A percentile compares a stretch with the other conserved stretches of the same genome.
phyloP scores from a whole-genome alignment of 257 asterid genomes.

The Voacanga thouarsii region DNA sequence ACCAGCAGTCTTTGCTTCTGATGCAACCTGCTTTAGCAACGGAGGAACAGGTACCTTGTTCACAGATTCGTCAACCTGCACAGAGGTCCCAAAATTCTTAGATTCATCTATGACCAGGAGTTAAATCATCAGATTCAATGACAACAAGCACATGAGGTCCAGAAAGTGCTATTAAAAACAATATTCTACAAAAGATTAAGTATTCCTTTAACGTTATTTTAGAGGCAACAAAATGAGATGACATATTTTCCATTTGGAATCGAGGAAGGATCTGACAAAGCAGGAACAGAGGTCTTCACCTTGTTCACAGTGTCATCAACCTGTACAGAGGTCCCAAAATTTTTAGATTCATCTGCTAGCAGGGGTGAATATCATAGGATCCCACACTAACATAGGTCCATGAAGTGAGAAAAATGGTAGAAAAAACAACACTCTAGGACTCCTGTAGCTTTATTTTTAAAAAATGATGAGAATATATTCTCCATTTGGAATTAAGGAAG shows the following conservation, averaged over 20 bases:
- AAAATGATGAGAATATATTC: background rate
- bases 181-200: background rate
- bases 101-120: background rate
- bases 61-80: conserved; percentile 76
- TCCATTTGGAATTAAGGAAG: background rate
- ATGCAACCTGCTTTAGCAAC: conserved; percentile 52
- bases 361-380: background rate
- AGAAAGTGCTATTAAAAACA: background rate
- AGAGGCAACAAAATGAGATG: background rate
- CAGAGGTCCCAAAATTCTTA: background rate
- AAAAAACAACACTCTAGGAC: too few species aligned
- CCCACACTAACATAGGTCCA: conserved; percentile 2
- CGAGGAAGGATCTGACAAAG: conserved; percentile 16
- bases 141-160: background rate
- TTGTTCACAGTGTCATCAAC: conserved; percentile 66
- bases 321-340: conserved; percentile 25
- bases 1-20: conserved; percentile 64
- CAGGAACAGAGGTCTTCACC: conserved; percentile 46
- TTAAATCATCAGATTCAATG: background rate
- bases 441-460: background rate
- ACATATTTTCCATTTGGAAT: background rate
- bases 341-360: background rate
- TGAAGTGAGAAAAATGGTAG: background rate
- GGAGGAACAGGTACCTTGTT: conserved; percentile 61
- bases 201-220: background rate